These are phyloP conservation scores for Fusarium virguliforme DNA, from an alignment of 2,329 filamentous ascomycete genomes.

Conservation along the genomic window DNA sequence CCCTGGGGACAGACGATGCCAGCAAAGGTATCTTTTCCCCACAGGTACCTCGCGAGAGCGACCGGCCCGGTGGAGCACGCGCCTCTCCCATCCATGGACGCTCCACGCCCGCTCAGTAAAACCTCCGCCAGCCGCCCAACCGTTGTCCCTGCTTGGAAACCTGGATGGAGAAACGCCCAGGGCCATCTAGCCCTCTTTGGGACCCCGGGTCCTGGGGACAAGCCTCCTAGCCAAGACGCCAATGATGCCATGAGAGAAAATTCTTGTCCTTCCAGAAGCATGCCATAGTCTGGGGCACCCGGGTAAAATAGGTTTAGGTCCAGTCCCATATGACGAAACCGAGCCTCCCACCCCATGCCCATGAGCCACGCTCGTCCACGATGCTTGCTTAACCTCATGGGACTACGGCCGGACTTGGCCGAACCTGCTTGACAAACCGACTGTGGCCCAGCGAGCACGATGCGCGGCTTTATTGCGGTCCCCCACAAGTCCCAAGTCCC, in stretches of 20 bases:
- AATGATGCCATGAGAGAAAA: constrained; percentile 50
- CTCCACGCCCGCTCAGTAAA: constrained; percentile 37
- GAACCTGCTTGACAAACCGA: constrained; percentile 48
- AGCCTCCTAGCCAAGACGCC: constrained; percentile 31
- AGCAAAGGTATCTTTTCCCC: constrained; percentile 52
- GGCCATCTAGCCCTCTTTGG: constrained; percentile 34
- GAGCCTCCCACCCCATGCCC: constrained; percentile 23
- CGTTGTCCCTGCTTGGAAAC: constrained; percentile 34
- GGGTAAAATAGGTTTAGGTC: constrained; percentile 14
- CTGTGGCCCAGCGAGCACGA: constrained; percentile 47
- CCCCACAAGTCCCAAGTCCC: constrained; percentile 31
- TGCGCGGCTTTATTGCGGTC: constrained; percentile 46
- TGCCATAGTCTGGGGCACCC: constrained; percentile 43
- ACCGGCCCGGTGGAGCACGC: constrained; percentile 51
- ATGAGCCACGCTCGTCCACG: constrained; percentile 30
- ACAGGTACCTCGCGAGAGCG: constrained; percentile 49
- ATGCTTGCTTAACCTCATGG: constrained; percentile 46
- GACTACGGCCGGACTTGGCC: constrained; percentile 52
- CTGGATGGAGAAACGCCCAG: constrained; percentile 39
- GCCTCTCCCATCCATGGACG: constrained; percentile 19
- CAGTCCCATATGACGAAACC: constrained; percentile 39
- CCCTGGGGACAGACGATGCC: constrained; percentile 43
- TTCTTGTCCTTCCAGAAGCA: constrained; percentile 54
- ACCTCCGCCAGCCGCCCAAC: constrained; percentile 41
- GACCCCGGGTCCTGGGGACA: constrained; percentile 27